Base-by-base conservation (phyloP, 345 rosid genomes). In the Populus alba region DNA sequence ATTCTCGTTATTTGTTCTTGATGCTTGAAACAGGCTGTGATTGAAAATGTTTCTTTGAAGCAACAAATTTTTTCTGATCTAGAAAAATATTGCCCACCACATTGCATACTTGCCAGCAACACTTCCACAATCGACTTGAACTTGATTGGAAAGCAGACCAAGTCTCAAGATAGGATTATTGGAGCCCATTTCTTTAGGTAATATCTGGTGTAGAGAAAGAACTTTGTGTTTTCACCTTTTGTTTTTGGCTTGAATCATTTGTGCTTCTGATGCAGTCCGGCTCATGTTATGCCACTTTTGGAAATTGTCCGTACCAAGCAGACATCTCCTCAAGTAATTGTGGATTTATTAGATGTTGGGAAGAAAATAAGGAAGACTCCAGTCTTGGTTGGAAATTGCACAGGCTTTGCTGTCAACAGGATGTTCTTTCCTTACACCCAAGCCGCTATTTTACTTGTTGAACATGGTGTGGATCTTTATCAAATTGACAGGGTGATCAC, bases 111-210 rank as follows among this genome's bases (percentile, higher is more conserved):
- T 69, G 92, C 98, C 2, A 91, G 93, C 72, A 97, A 97, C 89
- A 97, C 99, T 71, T 97, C 99, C 18, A 97, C 99, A 35, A 91
- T 97, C 70, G 95, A 97, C 77, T 83, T 94, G 97, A 90, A 91
- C 85, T 87, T 90, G 87, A 87, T 94, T 74, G 98, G 97, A 76
- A 86, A 91, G 85, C 85, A 47, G 85, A 92, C 94, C 80, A 90
- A 85, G 85, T 91, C 98, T 15, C 89, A 89, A 74, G 92, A 92
- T 79, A 85, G 97, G 74, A 92, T 97, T 68, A 75, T 94, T 66
- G 99, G 99, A 53, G 99, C 97, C 77, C 99, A 96, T 89, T 96
- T 96, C 88, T 96, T 96, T 79, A 94, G 99, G 99, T 96, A 87
- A 57, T 38, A 72, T 57, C 73, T 49, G 22, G 33, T 68, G 73